A percentile compares a stretch with the other conserved stretches of the same genome.
Conservation (phyloP, 78 protist genomes). For the Emiliania huxleyi region DNA sequence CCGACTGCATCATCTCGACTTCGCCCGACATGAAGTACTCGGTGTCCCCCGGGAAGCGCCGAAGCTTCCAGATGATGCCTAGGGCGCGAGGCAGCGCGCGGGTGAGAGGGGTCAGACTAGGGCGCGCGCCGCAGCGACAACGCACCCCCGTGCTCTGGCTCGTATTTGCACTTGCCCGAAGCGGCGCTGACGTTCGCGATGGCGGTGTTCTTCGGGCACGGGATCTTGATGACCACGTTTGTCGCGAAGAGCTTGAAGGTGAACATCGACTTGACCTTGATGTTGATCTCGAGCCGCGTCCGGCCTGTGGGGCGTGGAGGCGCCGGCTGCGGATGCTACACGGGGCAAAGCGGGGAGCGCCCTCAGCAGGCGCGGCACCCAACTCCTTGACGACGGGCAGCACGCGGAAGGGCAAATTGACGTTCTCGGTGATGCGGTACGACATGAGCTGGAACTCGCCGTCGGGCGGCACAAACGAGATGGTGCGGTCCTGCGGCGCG, state of each 20-base stretch:
- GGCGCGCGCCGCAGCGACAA: too few species aligned
- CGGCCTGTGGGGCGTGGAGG: too few species aligned
- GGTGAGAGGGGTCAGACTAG: too few species aligned
- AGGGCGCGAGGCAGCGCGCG: too few species aligned
- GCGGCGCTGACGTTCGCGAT: slow-evolving; percentile 53
- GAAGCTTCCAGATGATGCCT: slow-evolving; percentile 82
- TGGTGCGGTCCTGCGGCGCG: slow-evolving; percentile 83
- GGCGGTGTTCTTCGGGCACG: slow-evolving; percentile 93
- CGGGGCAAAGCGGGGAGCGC: too few species aligned
- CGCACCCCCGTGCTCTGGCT: slow-evolving; percentile 80
- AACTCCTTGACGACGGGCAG: slow-evolving; percentile 82
- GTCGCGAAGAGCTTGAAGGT: slow-evolving; percentile 20
- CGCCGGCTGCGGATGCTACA: too few species aligned
- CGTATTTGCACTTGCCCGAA: slow-evolving; percentile 90
- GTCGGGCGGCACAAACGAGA: slow-evolving; percentile 97
- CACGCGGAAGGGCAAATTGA: slow-evolving; percentile 89
- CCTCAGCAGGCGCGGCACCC: too few species aligned
- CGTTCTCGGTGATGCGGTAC: slow-evolving; percentile 92
- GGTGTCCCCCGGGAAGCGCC: slow-evolving; percentile 72
- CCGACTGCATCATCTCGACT: slow-evolving; percentile 75
- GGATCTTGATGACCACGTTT: slow-evolving; percentile 69
- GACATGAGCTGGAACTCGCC: slow-evolving; percentile 97
- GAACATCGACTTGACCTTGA: slow-evolving; percentile 41
- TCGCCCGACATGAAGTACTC: slow-evolving; percentile 75
- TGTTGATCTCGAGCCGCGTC: slow-evolving; percentile 84